These are phyloP conservation scores for Epichloe sylvatica DNA, from an alignment of 2,329 filamentous ascomycete genomes.

Conservation along the genomic window DNA sequence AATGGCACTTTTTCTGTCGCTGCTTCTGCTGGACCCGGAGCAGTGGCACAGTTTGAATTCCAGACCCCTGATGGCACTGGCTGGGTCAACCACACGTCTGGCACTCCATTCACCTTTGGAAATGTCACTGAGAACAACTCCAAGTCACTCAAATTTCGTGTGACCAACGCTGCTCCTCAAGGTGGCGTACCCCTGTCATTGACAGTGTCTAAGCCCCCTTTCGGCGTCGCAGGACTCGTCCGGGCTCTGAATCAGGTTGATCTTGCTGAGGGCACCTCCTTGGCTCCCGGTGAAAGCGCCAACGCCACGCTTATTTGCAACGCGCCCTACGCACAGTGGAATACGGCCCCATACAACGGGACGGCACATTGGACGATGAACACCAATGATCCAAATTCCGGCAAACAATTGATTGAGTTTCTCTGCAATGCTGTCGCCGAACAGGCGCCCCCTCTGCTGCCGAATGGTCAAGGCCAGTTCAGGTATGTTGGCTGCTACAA, in stretches of 20 bases:
- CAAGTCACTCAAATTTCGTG: constrained; percentile 32
- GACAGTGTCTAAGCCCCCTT: constrained; percentile 48
- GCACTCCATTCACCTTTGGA: constrained; percentile 37
- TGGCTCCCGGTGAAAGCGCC: constrained; percentile 34
- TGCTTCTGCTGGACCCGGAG: constrained; percentile 33
- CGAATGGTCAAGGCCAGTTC: constrained; percentile 32
- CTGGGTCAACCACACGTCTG: constrained; percentile 34
- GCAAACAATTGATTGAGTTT: constrained; percentile 39
- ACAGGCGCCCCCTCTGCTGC: constrained; percentile 35
- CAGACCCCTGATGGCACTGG: constrained; percentile 34
- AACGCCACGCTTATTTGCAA: constrained; percentile 41
- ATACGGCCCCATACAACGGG: constrained; percentile 35
- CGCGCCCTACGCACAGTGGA: constrained; percentile 43
- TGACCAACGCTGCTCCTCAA: constrained; percentile 35
- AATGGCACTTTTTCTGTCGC: constrained; percentile 32
- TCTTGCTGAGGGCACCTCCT: constrained; percentile 39
- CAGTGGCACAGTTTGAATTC: constrained; percentile 39
- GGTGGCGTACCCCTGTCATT: constrained; percentile 35
- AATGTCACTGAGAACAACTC: constrained; percentile 39
- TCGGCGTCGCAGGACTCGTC: constrained; percentile 39
- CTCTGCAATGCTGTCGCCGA: constrained; percentile 36
- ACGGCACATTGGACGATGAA: constrained; percentile 42
- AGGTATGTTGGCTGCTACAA: constrained; percentile 41
- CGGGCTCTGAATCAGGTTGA: constrained; percentile 41
- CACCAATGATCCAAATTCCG: constrained; percentile 36